Base-by-base conservation (phyloP, 108 stramenopile species). In the Nannochloropsis granulata region DNA sequence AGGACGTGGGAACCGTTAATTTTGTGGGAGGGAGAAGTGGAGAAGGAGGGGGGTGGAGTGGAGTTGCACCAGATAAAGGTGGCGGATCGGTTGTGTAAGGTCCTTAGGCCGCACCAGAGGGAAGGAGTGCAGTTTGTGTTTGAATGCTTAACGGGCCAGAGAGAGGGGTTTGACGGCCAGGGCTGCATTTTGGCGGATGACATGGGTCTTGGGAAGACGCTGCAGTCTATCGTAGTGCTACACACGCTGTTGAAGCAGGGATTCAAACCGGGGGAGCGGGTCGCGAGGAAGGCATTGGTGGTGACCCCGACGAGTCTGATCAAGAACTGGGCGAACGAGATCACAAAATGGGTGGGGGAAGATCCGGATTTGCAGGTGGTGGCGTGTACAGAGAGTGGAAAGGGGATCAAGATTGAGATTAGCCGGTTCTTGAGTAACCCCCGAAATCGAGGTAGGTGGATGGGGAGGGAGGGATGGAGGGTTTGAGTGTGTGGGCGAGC, bases 291-390 rank as follows among this genome's bases (percentile, higher is more conserved):
- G 23, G 93, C 93, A 86, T 92, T 98, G 86, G 94, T 99, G 23
- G 94, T 97, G 13, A 96, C 96, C 82, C 98, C 98, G 24, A 97
- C 96, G 90, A 93, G 93, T 44, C 91, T 99, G 2, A 97, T 99
- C 84, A 96, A 95, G 84, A 99, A 98, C 86, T 98, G 99, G 97
- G 96, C 94, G 84, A 94, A 95, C 84, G 99, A 99, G 92, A 95
- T 99, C 83, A 90, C 92, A 78, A 99, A 99, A 88, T 98, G 98
- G 99, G 89, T 98, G 43, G 85, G 82, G 24, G 85, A 88, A 8
- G 80, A 80, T 34, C 56, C 56, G 56, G 56, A 71, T n/a, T 13
- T 83, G 45, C 83, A 25, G n/a, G 90, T 91, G 26, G 44, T 95
- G 44, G 94, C 95, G 13, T 43, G 95, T 16, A 94, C 97, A 44